Conservation (phyloP, 2,329 filamentous ascomycete species). For the Trichoderma breve region DNA sequence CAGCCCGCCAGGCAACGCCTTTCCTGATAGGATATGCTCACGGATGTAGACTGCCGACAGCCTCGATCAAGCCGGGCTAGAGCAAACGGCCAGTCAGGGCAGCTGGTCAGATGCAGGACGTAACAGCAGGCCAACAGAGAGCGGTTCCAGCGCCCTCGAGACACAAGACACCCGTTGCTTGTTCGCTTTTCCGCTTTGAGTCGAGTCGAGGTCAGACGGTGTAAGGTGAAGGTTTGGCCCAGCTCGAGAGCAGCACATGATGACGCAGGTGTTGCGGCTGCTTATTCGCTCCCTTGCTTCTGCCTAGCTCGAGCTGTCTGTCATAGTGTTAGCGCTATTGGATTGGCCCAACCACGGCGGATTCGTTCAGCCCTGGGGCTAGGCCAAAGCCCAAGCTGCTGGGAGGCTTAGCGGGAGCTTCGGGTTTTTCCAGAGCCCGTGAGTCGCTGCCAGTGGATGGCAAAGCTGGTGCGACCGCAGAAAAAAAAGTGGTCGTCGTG, state of each 20-base stretch:
- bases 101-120: neutral
- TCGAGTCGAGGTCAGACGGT: slow-evolving; percentile 11
- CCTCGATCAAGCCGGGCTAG: neutral
- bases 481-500: neutral
- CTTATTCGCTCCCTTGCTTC: slow-evolving; percentile 15
- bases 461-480: neutral
- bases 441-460: neutral
- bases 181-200: neutral
- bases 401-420: slow-evolving; percentile 7
- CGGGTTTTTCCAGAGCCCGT: slow-evolving; percentile 17
- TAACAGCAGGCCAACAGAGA: neutral
- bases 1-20: slow-evolving; percentile 10
- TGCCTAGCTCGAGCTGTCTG: slow-evolving; percentile 14
- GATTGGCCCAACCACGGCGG: neutral
- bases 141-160: neutral
- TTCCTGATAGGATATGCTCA: slow-evolving; percentile 2
- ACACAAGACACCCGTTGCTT: neutral
- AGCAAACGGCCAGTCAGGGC: neutral
- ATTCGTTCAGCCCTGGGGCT: slow-evolving; percentile 2
- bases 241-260: slow-evolving; percentile 14
- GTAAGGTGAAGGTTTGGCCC: slow-evolving; percentile 13
- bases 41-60: neutral
- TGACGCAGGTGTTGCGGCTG: slow-evolving; percentile 8
- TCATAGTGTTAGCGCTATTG: neutral
- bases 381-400: neutral